Base-by-base conservation (phyloP, 192 early-diverging fungal species). In the Spinellus fusiger region DNA sequence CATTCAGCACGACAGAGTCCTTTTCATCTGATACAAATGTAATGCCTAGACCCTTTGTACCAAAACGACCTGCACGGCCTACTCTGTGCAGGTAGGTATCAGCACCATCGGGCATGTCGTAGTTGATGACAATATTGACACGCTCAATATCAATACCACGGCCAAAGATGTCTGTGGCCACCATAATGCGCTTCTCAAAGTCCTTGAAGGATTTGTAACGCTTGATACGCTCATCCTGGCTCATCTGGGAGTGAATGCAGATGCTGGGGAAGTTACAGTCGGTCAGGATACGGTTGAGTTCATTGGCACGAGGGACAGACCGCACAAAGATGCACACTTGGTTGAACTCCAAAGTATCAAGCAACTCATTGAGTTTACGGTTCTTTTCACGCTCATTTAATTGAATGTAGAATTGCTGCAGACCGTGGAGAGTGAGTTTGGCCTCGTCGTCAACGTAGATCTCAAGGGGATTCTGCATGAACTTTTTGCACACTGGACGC, bases 71-170 rank as follows among this genome's bases (percentile, higher is more conserved):
- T 33, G 96, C 96, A 88, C 96, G 93, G 53, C 96, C 96, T 56
- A 98, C 96, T 62, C 96, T 80, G 68, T 98, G 96, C 20, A 98
- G 83, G 71, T 98, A 98, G 13, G 88, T 80, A 73, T 95, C 94
- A 8, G 93, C 86, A 32, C 74, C 70, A 59, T 91, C 91, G 22
- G 96, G 91, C 71, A 98, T 95, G 64, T 98, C 96, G 49, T 98
- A 98, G 86, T 98, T 98, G 85, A 98, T 87, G 57, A 98, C 96
- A 73, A 98, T 93, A 77, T 98, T 98, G 46, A 98, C 96, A 66
- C 96, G 91, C 66, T 96, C 94, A 26, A 98, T 90, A 73, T 98
- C 96, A 52, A 98, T 94, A 79, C 96, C 96, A 79, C 96, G 94
- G 15, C 94, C 94, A 78, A 98, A 94, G 56, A 98, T 85, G 67